These are phyloP conservation scores for Gnetum montanum DNA, from an alignment of 75 land plant species.

Conservation along the genomic window DNA sequence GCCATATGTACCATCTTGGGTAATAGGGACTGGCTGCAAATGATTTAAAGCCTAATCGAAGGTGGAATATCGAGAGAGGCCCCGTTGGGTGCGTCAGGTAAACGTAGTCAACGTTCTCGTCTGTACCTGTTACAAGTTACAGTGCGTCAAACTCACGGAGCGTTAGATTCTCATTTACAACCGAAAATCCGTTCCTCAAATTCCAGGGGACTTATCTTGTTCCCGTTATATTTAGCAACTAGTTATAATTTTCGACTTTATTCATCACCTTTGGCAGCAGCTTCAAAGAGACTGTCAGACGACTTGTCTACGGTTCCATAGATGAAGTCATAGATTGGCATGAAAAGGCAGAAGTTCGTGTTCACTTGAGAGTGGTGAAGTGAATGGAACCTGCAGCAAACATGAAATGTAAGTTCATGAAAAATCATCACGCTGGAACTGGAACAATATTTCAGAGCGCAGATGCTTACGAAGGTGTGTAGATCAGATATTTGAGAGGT, in stretches of 20 bases:
- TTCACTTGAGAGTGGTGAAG: constrained; percentile 85
- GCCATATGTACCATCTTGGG: constrained; percentile 45
- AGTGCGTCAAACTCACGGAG: too few relatives aligned
- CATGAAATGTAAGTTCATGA: too few relatives aligned
- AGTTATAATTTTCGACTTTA: too few relatives aligned
- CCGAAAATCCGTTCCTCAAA: too few relatives aligned
- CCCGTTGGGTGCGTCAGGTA: constrained; percentile 67
- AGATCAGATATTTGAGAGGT: constrained; percentile 79
- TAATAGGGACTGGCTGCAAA: constrained; percentile 50
- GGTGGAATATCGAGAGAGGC: constrained; percentile 53
- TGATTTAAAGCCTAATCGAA: constrained; percentile 42
- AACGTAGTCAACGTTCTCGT: constrained; percentile 46
- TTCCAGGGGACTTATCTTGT: too few relatives aligned
- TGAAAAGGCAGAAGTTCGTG: constrained; percentile 79
- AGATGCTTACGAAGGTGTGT: constrained; percentile 80
- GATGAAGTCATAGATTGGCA: constrained; percentile 81
- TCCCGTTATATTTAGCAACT: too few relatives aligned
- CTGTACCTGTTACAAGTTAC: constrained; percentile 14
- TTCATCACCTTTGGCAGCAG: too few relatives aligned
- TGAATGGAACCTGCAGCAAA: constrained; percentile 73
- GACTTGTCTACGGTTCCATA: constrained; percentile 62
- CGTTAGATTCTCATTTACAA: too few relatives aligned
- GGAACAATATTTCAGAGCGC: too few relatives aligned
- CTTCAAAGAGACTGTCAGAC: constrained; percentile 38
- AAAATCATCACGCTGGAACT: too few relatives aligned